phyloP scores from a whole-genome alignment of 495 filamentous ascomycete species.

The Tetracladium setigerum region DNA sequence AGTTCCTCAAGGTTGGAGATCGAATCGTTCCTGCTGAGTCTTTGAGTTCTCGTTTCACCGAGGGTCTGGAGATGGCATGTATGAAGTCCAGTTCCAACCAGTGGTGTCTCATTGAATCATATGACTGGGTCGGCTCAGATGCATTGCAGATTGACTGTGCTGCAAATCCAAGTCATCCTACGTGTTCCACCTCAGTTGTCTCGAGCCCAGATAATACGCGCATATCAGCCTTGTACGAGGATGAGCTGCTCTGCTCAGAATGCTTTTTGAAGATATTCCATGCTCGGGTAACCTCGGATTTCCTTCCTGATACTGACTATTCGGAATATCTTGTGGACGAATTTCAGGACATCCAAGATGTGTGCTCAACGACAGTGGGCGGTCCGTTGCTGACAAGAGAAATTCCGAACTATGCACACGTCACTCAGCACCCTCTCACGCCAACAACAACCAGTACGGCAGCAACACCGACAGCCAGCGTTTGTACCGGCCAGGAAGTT shows the following conservation, averaged over 20 bases:
- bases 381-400: too few species aligned
- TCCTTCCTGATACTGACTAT: background rate
- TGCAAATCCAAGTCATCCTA: background rate
- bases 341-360: slow-evolving; percentile 5
- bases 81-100: background rate
- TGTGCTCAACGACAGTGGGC: slow-evolving; percentile 8
- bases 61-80: slow-evolving; percentile 3
- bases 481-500: too few species aligned
- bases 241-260: slow-evolving; percentile 5
- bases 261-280: slow-evolving; percentile 4
- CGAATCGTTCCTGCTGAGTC: background rate
- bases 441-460: too few species aligned
- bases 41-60: background rate
- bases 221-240: slow-evolving; percentile 6
- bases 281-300: background rate
- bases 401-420: too few species aligned
- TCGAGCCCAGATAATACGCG: background rate
- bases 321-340: slow-evolving; percentile 8
- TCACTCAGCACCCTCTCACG: too few species aligned
- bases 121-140: slow-evolving; percentile 1
- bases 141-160: background rate
- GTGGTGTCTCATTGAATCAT: slow-evolving; percentile 8
- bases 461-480: too few species aligned
- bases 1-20: background rate
- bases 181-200: background rate